Base-by-base conservation (phyloP, 2,329 filamentous ascomycete species). In the Aspergillus piperis region DNA sequence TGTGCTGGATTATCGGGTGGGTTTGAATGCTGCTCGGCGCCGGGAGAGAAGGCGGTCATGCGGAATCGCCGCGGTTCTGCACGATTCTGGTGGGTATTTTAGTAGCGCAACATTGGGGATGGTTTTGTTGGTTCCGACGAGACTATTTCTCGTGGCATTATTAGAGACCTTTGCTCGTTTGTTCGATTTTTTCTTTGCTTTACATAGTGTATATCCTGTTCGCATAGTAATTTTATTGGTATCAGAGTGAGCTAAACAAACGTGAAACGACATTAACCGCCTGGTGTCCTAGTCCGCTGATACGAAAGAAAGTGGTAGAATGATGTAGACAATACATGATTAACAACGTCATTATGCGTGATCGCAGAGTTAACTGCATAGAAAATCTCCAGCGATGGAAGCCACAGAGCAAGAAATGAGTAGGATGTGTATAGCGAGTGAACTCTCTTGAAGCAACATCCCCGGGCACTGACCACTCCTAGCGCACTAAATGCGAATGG, bases 91-190 rank as follows among this genome's bases (percentile, higher is more conserved):
- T 55, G 53, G 53, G 42, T 19, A 32, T 50, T 50, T 50, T 32
- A 54, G 62, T 64, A 55, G 59, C 62, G 62, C 57, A 61, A 47
- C 57, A 44, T 55, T 50, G 42, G 8, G 39, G 55, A 25, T 49
- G 23, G 39, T 57, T 36, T 44, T 39, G 32, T 50, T 50, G 47
- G 25, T 44, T 44, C 17, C 27, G 23, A n/a, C n/a, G 11, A 27
- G 25, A n/a, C 15, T 30, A 50, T 5, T 32, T 49, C 30, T 32
- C 11, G 5, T 36, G 32, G 11, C 32, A 5, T 13, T 50, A 10
- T 13, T 23, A 10, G 10, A 13, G 32, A 15, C 11, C 5, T 19
- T 50, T 30, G n/a, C 2, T 7, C 15, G 32, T 36, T 11, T 36
- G 32, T 11, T 36, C 15, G 32, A 30, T 32, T 19, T 50, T 50